Conservation (phyloP, 805 yeast genomes). For the Candida golubevii region DNA sequence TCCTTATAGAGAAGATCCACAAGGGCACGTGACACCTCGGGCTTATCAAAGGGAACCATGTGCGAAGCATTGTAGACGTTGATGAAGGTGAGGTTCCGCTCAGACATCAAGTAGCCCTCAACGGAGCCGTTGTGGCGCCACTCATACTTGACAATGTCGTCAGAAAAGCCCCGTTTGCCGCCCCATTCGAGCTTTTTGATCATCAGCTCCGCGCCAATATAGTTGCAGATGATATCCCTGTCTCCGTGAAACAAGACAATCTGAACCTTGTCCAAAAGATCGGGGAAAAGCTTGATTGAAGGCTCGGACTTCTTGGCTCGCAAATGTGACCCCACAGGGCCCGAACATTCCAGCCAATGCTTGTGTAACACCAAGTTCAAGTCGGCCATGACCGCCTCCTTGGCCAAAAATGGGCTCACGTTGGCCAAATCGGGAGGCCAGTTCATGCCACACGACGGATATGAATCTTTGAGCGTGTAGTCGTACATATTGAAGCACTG, state of each 20-base stretch:
- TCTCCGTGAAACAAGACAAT: constrained; percentile 82
- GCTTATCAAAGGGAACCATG: constrained; percentile 88
- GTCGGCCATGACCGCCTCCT: constrained; percentile 42
- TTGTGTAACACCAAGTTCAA: constrained; percentile 45
- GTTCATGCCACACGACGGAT: constrained; percentile 84
- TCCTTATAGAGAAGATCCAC: constrained; percentile 45
- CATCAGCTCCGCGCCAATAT: constrained; percentile 65
- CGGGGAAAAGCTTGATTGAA: constrained; percentile 64
- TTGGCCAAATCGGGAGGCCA: constrained; percentile 72
- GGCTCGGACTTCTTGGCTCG: constrained; percentile 52
- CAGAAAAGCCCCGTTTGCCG: constrained; percentile 44
- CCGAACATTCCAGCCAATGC: constrained; percentile 77
- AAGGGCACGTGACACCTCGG: constrained; percentile 65
- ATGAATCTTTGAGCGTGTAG: constrained; percentile 61
- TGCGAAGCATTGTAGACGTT: constrained; percentile 77
- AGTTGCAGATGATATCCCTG: constrained; percentile 84
- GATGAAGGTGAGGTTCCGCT: constrained; percentile 72
- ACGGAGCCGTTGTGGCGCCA: constrained; percentile 43
- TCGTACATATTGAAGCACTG: constrained; percentile 85
- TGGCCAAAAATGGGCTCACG: constrained; percentile 49
- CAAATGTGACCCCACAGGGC: constrained; percentile 50
- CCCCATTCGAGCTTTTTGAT: constrained; percentile 64
- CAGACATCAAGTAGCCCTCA: constrained; percentile 42
- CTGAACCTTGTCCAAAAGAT: constrained; percentile 52
- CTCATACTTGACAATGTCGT: constrained; percentile 22